A percentile compares a stretch with the other conserved stretches of the same genome.
Evolutionary conservation across 2,329 filamentous ascomycete genomes (phyloP).

Genomic region (Coniochaeta ligniaria): DNA sequence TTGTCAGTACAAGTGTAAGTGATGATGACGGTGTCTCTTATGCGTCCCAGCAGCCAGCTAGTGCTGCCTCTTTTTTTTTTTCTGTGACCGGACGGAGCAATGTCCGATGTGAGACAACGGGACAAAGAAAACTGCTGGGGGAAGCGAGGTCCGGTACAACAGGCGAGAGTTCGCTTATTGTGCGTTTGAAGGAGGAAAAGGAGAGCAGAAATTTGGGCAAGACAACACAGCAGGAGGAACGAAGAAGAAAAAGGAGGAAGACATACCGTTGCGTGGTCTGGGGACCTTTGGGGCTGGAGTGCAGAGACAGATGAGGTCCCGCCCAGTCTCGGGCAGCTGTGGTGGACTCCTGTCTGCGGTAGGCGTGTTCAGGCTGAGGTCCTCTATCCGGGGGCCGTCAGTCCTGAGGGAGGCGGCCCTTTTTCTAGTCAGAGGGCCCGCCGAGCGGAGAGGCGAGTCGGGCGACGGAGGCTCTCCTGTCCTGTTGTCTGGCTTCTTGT

Average conservation of each 20-base stretch:
- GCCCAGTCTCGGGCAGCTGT: not conserved
- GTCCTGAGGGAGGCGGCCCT: slow-evolving; percentile 38
- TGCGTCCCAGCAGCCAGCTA: not conserved
- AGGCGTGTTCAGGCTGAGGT: slow-evolving; percentile 27
- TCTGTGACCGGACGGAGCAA: not conserved
- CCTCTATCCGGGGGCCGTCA: slow-evolving; percentile 25
- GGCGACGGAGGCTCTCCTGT: not conserved
- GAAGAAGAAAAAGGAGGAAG: slow-evolving; percentile 7
- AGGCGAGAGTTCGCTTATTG: not conserved
- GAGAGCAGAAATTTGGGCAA: not conserved
- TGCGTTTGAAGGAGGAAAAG: not conserved
- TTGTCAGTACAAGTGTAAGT: not conserved
- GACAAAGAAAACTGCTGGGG: slow-evolving; percentile 6
- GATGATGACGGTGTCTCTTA: not conserved
- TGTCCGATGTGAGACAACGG: slow-evolving; percentile 4
- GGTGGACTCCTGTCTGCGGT: slow-evolving; percentile 12
- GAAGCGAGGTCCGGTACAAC: slow-evolving; percentile 1
- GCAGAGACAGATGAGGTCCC: slow-evolving; percentile 47
- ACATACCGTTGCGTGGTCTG: slow-evolving; percentile 52
- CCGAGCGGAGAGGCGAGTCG: slow-evolving; percentile 2
- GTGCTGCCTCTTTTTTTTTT: not conserved
- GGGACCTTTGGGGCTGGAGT: slow-evolving; percentile 50
- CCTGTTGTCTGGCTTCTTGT: not conserved
- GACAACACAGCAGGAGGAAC: slow-evolving; percentile 2
- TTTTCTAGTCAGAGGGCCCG: slow-evolving; percentile 25